phyloP scores from a whole-genome alignment of 768 basidiomycete genomes.

The Psilocybe subaeruginosa region DNA sequence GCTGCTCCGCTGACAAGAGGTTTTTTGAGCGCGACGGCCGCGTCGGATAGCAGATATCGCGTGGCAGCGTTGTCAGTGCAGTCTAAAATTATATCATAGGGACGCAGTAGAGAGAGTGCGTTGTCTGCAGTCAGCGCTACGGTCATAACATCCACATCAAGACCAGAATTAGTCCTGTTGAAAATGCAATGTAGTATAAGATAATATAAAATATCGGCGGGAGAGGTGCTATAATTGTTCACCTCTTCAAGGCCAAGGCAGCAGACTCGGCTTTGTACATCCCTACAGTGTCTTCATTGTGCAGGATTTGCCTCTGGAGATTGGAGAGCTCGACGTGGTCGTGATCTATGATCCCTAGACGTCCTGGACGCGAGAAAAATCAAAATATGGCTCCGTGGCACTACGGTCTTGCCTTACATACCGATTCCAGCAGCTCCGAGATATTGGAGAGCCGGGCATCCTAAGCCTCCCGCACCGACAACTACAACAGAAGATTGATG shows the following conservation, averaged over 20 bases:
- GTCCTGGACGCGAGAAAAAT: constrained; percentile 48
- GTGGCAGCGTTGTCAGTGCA: constrained; percentile 95
- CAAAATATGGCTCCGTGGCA: too few species aligned
- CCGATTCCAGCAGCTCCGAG: constrained; percentile 92
- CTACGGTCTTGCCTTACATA: constrained; percentile 33
- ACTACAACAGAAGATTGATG: constrained; percentile 78
- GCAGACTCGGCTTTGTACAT: constrained; percentile 85
- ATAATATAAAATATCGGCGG: not conserved
- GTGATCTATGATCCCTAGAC: constrained; percentile 86
- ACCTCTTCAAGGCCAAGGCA: constrained; percentile 69
- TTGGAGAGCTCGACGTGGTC: constrained; percentile 89
- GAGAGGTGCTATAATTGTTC: not conserved
- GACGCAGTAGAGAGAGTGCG: constrained; percentile 58
- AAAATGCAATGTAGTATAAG: constrained; percentile 1
- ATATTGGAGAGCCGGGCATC: constrained; percentile 95
- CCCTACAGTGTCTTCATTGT: constrained; percentile 75
- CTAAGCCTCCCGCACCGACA: constrained; percentile 94
- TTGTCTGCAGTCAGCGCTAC: constrained; percentile 62
- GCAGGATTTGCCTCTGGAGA: constrained; percentile 91
- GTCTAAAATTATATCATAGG: constrained; percentile 83
- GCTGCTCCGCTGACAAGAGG: constrained; percentile 95
- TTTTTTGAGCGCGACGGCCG: constrained; percentile 71
- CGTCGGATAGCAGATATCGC: constrained; percentile 91
- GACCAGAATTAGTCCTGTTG: constrained; percentile 71
- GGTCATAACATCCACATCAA: constrained; percentile 59